These are phyloP conservation scores for Seiridium cupressi DNA, from an alignment of 2,329 filamentous ascomycete species.

Conservation along the genomic window DNA sequence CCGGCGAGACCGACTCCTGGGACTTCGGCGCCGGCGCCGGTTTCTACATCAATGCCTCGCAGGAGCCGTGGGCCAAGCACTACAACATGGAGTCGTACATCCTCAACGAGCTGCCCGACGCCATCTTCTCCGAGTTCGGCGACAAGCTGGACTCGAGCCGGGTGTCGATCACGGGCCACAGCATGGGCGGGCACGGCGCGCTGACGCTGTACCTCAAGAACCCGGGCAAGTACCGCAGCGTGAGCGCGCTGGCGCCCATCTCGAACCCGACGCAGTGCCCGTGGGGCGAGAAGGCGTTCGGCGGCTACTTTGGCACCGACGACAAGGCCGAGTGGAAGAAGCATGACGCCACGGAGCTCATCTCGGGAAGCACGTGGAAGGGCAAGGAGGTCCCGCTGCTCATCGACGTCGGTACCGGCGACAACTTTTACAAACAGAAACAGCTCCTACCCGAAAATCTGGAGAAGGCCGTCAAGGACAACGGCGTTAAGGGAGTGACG, in stretches of 20 bases:
- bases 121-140: slow-evolving; percentile 70
- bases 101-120: slow-evolving; percentile 77
- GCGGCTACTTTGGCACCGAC: slow-evolving; percentile 78
- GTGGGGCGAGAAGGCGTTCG: slow-evolving; percentile 96
- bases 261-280: slow-evolving; percentile 80
- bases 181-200: slow-evolving; percentile 96
- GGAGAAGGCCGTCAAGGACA: slow-evolving; percentile 72
- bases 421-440: slow-evolving; percentile 94
- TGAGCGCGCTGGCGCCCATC: slow-evolving; percentile 89
- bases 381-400: slow-evolving; percentile 66
- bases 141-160: slow-evolving; percentile 64
- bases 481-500: slow-evolving; percentile 69
- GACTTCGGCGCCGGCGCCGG: slow-evolving; percentile 92
- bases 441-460: slow-evolving; percentile 96
- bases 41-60: slow-evolving; percentile 90
- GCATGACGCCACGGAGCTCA: slow-evolving; percentile 89
- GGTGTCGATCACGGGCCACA: slow-evolving; percentile 88
- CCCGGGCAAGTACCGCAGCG: slow-evolving; percentile 83
- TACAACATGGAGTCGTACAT: slow-evolving; percentile 98
- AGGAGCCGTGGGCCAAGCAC: slow-evolving; percentile 68
- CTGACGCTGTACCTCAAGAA: slow-evolving; percentile 90
- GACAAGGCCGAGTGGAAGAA: slow-evolving; percentile 76
- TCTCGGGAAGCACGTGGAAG: slow-evolving; percentile 67
- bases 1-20: slow-evolving; percentile 82
- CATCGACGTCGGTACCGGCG: slow-evolving; percentile 89